Evolutionary conservation across 768 basidiomycete species (phyloP).

Genomic region (Ephemerocybe angulata): DNA sequence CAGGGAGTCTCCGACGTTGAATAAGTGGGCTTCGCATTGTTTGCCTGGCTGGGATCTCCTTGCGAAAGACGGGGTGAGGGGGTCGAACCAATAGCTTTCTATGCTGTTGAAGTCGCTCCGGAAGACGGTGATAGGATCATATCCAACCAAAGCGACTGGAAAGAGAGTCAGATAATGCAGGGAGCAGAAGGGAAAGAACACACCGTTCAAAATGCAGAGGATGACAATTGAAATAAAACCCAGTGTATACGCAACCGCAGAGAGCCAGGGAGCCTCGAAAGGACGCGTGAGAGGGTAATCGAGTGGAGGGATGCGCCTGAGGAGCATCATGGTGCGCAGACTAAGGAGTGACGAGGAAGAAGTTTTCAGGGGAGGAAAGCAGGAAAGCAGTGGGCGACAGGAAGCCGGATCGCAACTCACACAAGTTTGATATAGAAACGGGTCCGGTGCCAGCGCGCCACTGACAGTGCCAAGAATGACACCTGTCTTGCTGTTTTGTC

Average conservation of each 20-base stretch:
- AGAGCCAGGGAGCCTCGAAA: background rate
- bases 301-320: background rate
- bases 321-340: background rate
- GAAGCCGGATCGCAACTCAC: no score
- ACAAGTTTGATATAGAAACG: no score
- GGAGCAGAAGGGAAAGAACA: background rate
- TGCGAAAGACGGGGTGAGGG: constrained; percentile 11
- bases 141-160: constrained; percentile 20
- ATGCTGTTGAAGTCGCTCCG: constrained; percentile 17
- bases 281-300: constrained; percentile 16
- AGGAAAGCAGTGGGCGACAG: no score
- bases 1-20: constrained; percentile 20
- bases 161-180: background rate
- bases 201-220: constrained; percentile 16
- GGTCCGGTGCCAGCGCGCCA: no score
- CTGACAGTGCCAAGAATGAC: no score
- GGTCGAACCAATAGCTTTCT: constrained; percentile 16
- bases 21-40: constrained; percentile 18
- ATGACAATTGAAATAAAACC: constrained; percentile 12
- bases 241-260: constrained; percentile 2
- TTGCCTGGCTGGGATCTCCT: constrained; percentile 11
- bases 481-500: no score
- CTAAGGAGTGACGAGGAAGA: background rate
- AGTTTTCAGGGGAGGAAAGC: background rate
- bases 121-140: constrained; percentile 21